These are phyloP conservation scores for Beauveria sp. DNA, from an alignment of 2,329 filamentous ascomycete genomes.

Conservation along the genomic window DNA sequence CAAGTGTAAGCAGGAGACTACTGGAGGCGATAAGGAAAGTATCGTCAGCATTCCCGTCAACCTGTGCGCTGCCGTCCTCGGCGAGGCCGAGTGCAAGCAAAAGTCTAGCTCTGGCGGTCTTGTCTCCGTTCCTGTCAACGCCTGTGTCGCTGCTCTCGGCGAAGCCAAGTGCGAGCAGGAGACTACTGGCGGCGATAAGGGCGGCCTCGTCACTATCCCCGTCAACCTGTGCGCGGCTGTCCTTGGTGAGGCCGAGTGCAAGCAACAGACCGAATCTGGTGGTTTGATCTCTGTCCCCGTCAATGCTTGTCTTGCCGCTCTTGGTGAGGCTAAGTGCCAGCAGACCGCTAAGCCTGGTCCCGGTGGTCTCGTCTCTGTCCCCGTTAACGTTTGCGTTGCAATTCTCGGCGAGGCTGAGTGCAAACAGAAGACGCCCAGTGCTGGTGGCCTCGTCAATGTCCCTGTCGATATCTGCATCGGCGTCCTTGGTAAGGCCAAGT, in stretches of 20 bases:
- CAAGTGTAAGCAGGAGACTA: not conserved
- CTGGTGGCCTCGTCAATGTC: not conserved
- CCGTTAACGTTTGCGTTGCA: not conserved
- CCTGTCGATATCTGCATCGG: not conserved
- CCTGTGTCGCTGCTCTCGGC: not conserved
- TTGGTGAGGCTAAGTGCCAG: not conserved
- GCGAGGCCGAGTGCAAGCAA: constrained; percentile 1
- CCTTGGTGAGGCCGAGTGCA: constrained; percentile 3
- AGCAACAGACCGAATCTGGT: not conserved
- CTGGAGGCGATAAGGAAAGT: not conserved
- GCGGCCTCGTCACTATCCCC: not conserved
- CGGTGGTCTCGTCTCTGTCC: not conserved
- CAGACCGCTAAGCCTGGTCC: not conserved
- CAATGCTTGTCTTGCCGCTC: not conserved
- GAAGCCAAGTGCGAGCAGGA: constrained; percentile 1
- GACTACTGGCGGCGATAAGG: not conserved
- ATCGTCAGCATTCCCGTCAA: constrained; percentile 1
- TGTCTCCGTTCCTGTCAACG: not conserved
- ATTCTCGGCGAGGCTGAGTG: not conserved
- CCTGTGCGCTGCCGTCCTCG: not conserved
- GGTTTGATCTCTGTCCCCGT: not conserved
- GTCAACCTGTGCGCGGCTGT: not conserved
- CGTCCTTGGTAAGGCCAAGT: constrained; percentile 3
- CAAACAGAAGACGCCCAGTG: not conserved
- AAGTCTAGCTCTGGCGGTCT: not conserved